Percentiles rank a stretch among this genome's conserved stretches.
These are phyloP conservation scores for Allantophomopsis lycopodina DNA, from an alignment of 2,329 filamentous ascomycete species.

Conservation along the genomic window DNA sequence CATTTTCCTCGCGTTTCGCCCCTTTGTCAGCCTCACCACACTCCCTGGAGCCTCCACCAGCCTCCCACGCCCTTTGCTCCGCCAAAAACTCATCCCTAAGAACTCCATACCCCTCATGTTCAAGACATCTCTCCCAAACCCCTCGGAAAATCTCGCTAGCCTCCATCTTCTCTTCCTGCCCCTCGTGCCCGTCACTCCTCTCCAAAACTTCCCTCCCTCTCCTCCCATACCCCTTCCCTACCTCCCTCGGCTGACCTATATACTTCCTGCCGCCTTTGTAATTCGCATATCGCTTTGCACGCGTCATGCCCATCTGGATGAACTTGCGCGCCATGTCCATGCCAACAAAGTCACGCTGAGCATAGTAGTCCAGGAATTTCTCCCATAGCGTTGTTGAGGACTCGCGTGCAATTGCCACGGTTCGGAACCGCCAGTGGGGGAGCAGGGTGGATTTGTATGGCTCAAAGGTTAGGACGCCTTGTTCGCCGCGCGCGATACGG, in stretches of 20 bases:
- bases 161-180: constrained; percentile 32
- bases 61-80: constrained; percentile 33
- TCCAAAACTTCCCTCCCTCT: constrained; percentile 21
- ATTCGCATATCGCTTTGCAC: constrained; percentile 45
- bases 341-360: constrained; percentile 40
- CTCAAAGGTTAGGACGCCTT: constrained; percentile 46
- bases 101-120: constrained; percentile 26
- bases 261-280: constrained; percentile 41
- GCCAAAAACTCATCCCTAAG: constrained; percentile 30
- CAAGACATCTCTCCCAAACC: constrained; percentile 31
- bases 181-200: constrained; percentile 29
- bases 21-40: constrained; percentile 44
- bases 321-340: constrained; percentile 54
- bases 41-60: constrained; percentile 72
- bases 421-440: constrained; percentile 46
- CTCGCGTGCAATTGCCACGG: constrained; percentile 30
- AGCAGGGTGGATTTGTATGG: constrained; percentile 48
- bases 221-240: not conserved
- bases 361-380: constrained; percentile 37
- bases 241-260: constrained; percentile 16
- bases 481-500: constrained; percentile 43
- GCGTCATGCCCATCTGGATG: constrained; percentile 52
- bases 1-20: constrained; percentile 2
- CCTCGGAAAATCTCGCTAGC: constrained; percentile 32
- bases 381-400: constrained; percentile 33